Evolutionary conservation across 1,284 basidiomycete genomes (phyloP), one percentile per base, ranked within the genome.

Genomic region (Sporisorium graminicola): DNA sequence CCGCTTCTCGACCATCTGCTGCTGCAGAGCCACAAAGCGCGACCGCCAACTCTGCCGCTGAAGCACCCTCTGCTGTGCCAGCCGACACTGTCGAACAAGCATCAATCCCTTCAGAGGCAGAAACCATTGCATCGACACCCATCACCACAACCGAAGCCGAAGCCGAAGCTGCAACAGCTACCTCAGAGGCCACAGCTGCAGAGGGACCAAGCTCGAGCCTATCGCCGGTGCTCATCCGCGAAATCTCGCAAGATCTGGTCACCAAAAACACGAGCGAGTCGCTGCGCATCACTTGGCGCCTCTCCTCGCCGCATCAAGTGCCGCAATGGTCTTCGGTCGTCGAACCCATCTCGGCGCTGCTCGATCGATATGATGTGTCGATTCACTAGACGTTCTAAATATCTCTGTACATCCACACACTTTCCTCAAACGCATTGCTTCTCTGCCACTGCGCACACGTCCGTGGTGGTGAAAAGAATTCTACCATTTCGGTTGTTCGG

Each of bases 191-290:
- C 27, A 16, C 31, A 31, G 16, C 35, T 5, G 37, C 9, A 33
- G 10, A 14, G 20, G 22, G 3, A 40, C 35, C 33, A n/a, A 49
- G 10, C 46, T 5, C 24, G 18, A 37, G 24, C n/a, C 29, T 20
- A 8, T 53, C 54, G 12, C 69, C 46, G 2, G 22, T 37, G 4
- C 69, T 72, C 42, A 31, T 72, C 22, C 69, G 69, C 27, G 59
- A 62, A 31, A 72, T 62, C 56, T 66, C 69, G 13, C 64, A 72
- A 33, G 69, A 72, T 14, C 29, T 65, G 13, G 40, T 53, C 18
- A 72, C 69, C 14, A 43, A 62, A 24, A 24, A 31, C 31, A 72
- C 64, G 26, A 35, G 56, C 18, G 64, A 72, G 51, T 66, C 69
- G 13, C 47, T 66, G 2, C 69, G 69, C 29, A 42, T 72, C 47